phyloP scores from a whole-genome alignment of 75 land plant genomes.

The Sequoia sempervirens region DNA sequence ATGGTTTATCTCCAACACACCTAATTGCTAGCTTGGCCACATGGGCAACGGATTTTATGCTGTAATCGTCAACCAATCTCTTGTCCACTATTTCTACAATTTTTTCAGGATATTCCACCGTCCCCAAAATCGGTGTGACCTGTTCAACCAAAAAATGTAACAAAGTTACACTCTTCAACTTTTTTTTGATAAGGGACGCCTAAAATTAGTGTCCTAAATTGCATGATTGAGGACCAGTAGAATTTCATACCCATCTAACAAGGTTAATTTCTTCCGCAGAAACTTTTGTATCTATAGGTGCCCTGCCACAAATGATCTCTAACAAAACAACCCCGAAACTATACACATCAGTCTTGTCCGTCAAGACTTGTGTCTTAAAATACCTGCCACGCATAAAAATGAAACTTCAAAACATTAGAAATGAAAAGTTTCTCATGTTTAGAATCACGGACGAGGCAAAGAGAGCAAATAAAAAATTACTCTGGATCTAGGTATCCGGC shows the following conservation, averaged over 20 bases:
- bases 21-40: not conserved
- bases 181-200: too few relatives aligned
- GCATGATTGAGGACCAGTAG: not conserved
- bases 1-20: not conserved
- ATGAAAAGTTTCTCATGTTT: not conserved
- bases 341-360: conserved; percentile 12
- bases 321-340: conserved; percentile 16
- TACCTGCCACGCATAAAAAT: not conserved
- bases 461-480: conserved; percentile 13
- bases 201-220: too few relatives aligned
- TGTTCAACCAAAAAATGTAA: not conserved
- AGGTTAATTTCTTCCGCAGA: not conserved
- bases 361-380: conserved; percentile 1
- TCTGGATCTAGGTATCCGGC: conserved; percentile 35
- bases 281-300: not conserved
- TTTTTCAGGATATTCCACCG: not conserved
- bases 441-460: not conserved
- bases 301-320: not conserved
- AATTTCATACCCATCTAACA: not conserved
- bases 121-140: not conserved
- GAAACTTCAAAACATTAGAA: not conserved
- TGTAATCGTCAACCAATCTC: not conserved
- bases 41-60: not conserved
- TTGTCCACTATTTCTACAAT: not conserved
- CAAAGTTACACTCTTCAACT: too few relatives aligned